These are phyloP conservation scores for Halophytophthora batemanensis DNA, from an alignment of 352 stramenopile genomes.

Conservation along the genomic window DNA sequence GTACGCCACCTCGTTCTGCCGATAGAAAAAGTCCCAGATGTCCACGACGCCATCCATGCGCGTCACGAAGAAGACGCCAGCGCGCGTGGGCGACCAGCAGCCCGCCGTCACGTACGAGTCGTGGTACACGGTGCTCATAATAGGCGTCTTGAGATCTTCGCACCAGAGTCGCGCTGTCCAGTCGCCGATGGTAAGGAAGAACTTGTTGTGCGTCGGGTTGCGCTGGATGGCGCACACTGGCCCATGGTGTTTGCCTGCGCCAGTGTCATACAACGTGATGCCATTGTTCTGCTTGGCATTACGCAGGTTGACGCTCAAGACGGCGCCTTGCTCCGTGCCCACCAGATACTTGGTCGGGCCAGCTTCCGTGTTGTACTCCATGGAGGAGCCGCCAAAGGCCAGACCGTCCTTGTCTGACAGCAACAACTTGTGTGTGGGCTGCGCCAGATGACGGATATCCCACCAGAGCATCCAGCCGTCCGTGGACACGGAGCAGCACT, in stretches of 20 bases:
- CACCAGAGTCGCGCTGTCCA: conserved; percentile 96
- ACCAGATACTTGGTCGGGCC: conserved; percentile 97
- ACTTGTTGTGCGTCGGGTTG: conserved; percentile 97
- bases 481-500: conserved; percentile 95
- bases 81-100: conserved; percentile 95
- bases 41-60: conserved; percentile 96
- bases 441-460: conserved; percentile 85
- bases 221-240: conserved; percentile 95
- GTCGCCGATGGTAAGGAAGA: conserved; percentile 97
- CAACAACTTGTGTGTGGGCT: conserved; percentile 81
- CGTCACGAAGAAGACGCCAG: conserved; percentile 96
- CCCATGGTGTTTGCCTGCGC: conserved; percentile 93
- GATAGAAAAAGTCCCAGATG: conserved; percentile 98
- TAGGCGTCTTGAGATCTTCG: conserved; percentile 96
- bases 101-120: conserved; percentile 94
- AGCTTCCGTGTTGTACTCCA: conserved; percentile 97
- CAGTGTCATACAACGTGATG: conserved; percentile 95
- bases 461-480: conserved; percentile 93
- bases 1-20: conserved; percentile 96
- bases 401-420: conserved; percentile 75
- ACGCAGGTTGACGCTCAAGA: conserved; percentile 93
- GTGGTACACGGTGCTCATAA: conserved; percentile 97
- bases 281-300: conserved; percentile 97
- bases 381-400: conserved; percentile 90
- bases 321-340: conserved; percentile 96